phyloP scores from a whole-genome alignment of 106 monocot genomes.

The Ottelia alismoides region DNA sequence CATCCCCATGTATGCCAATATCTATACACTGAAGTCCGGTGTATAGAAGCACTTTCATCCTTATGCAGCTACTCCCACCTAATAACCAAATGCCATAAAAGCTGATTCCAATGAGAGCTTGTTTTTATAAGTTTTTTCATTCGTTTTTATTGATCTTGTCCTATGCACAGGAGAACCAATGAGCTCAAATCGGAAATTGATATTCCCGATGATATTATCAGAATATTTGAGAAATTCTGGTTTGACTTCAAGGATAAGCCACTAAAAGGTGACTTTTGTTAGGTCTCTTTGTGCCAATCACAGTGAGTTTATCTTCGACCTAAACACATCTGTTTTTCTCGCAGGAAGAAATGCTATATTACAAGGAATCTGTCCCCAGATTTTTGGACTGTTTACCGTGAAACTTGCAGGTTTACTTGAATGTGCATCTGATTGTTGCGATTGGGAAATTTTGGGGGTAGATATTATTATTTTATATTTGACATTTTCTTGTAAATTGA shows the following conservation, averaged over 20 bases:
- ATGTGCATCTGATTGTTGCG: too few species aligned
- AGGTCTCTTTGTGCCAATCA: neutral
- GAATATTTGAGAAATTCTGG: conserved; percentile 86
- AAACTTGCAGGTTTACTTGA: conserved; percentile 74
- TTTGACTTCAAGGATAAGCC: conserved; percentile 48
- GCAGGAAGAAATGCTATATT: conserved; percentile 90
- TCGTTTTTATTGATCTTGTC: neutral
- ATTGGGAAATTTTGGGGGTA: too few species aligned
- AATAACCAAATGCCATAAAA: too few species aligned
- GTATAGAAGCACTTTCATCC: too few species aligned
- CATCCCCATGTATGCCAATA: too few species aligned
- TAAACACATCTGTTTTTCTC: neutral
- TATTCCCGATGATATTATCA: conserved; percentile 63
- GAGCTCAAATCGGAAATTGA: conserved; percentile 82
- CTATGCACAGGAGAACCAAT: conserved; percentile 61
- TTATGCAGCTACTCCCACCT: too few species aligned
- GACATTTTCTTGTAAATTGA: too few species aligned
- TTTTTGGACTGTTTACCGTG: conserved; percentile 97
- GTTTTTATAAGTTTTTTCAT: too few species aligned
- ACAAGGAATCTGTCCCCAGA: conserved; percentile 89
- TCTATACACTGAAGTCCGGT: too few species aligned
- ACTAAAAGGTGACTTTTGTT: conserved; percentile 47
- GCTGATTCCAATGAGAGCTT: too few species aligned
- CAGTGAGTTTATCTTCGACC: neutral
- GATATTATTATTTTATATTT: too few species aligned